Base-by-base conservation (phyloP, 176 grass and related monocot genomes). In the Oryza glaberrima region DNA sequence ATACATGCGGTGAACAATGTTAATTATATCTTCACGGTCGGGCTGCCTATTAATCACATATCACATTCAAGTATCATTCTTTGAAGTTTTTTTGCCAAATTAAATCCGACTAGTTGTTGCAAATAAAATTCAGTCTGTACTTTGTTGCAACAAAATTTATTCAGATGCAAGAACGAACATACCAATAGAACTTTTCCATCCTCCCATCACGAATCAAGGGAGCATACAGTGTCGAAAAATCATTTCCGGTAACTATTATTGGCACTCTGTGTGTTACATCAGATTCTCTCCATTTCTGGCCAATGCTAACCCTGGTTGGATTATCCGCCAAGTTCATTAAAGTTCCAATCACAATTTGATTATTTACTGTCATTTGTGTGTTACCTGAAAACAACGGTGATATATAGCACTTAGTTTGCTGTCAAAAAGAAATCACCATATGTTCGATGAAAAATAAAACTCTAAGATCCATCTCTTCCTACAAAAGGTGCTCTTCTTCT, bases 341-440 rank as follows among this genome's bases (percentile, higher is more conserved):
- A 15, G 96, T 98, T 82, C 93, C 93, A 22, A 88, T 89, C 58
- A 90, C 93, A 40, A 98, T 98, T 90, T 98, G 96, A 65, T 95
- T 98, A 84, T 98, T 98, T 49, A 98, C 91, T 15, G 93, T 98
- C 93, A 95, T 95, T 83, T 98, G 96, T 26, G 96, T 95, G 81
- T 98, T 95, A 87, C 96, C 93, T 98, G 82, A 69, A 63, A 93
- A 81, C 17, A 77, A 61, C 16, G 77, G 69, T 68, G 67, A 75
- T 35, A 81, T 16, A 22, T 45, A 66, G 7, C 34, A 41, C 1
- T 40, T 41, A 32, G 30, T 32, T 32, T 32, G 30, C 30, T 32
- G 30, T 26, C 35, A 65, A 34, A 35, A 19, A 76, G 3, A 20
- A 41, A 61, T 69, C 2, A 79, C 9, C 12, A 84, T 64, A 72